These are phyloP conservation scores for Lindgomyces ingoldianus DNA, from an alignment of 495 filamentous ascomycete genomes.

Conservation along the genomic window DNA sequence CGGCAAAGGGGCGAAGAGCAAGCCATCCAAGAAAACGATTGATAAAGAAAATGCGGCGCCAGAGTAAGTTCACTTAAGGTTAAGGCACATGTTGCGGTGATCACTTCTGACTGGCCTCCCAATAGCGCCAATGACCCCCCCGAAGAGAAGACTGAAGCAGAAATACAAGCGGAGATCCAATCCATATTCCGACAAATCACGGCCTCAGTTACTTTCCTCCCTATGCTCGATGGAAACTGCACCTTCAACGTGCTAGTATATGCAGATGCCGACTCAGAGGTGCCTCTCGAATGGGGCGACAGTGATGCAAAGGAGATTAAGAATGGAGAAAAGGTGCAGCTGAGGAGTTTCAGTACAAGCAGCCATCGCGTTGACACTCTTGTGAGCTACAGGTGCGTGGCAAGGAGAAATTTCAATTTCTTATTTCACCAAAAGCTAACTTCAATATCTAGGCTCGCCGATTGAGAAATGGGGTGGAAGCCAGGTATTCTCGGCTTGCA, in stretches of 20 bases:
- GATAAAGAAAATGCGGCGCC: conserved; percentile 66
- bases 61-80: conserved; percentile 48
- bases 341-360: conserved; percentile 92
- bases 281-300: conserved; percentile 98
- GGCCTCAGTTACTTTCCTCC: conserved; percentile 93
- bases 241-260: conserved; percentile 99
- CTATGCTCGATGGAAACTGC: conserved; percentile 87
- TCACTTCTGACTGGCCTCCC: neutral
- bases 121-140: conserved; percentile 38
- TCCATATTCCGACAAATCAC: conserved; percentile 97
- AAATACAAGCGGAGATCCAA: conserved; percentile 94
- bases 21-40: conserved; percentile 50
- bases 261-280: conserved; percentile 93
- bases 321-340: conserved; percentile 91
- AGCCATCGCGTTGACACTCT: conserved; percentile 91
- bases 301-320: conserved; percentile 97
- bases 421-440: neutral
- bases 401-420: neutral
- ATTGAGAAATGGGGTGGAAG: neutral
- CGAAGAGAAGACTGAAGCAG: conserved; percentile 80
- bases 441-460: conserved; percentile 13
- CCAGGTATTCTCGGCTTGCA: conserved; percentile 3
- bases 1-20: conserved; percentile 56
- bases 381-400: conserved; percentile 74
- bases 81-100: neutral